Base-by-base conservation (phyloP, 1,284 basidiomycete genomes). In the Exobasidium cylindrosporum region DNA sequence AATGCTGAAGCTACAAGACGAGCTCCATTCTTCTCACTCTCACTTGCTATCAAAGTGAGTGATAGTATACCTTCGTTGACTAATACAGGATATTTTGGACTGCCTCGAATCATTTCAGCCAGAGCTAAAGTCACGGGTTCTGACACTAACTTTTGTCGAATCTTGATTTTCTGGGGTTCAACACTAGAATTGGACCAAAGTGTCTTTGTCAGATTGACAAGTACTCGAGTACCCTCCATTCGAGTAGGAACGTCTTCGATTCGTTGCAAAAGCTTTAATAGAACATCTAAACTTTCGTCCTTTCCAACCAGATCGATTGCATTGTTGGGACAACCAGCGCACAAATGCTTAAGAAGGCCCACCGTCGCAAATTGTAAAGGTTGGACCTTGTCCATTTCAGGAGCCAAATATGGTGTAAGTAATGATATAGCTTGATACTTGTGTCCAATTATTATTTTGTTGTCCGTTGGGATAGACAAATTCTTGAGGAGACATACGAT, bases 31-130 rank as follows among this genome's bases (percentile, higher is more conserved):
- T 11, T 13, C 23, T 23, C 5, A 17, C 26, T 14, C n/a, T 55
- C 53, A 13, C 87, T 87, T 63, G 86, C 86, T 65, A 96, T 80
- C 56, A 97, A 81, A 40, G 88, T 89, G 63, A 96, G 81, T 1
- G 90, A 90, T 29, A 97, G 85, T 29, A 96, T 83, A 0, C 89
- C 91, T 80, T 97, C 95, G 73, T 94, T 95, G 64, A 96, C 85
- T 31, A 97, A 83, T 50, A 92, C 83, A 0, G 90, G 88, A 74
- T 92, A 91, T 77, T 88, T 88, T 66, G 84, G 85, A 72, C 90
- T 91, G 65, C 87, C 84, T 17, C 86, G 85, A 24, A 95, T 83
- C 69, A 96, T 85, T 64, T 85, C 86, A 1, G 87, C 85, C 28
- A 97, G 83, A 11, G 87, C 85, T 4, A 66, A 61, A 4, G 69